Evolutionary conservation across 257 asterid species (phyloP).

Genomic region (Schizonepeta tenuifolia): DNA sequence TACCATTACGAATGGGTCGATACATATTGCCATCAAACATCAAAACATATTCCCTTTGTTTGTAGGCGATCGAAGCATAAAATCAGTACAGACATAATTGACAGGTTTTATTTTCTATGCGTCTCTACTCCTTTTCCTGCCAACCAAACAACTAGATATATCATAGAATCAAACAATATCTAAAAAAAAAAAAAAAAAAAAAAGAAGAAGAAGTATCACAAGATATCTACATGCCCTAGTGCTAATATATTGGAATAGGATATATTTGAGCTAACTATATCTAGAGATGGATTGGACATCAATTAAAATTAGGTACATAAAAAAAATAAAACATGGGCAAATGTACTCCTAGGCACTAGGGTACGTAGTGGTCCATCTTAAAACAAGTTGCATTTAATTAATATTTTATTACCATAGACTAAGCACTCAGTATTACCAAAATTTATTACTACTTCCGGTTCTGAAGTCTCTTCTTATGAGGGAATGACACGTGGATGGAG

Average conservation of each 20-base stretch:
- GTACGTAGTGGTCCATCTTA: conserved; percentile 12
- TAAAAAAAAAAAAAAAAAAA: not conserved
- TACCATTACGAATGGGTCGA: not conserved
- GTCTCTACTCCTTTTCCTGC: conserved; percentile 8
- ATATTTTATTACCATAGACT: not conserved
- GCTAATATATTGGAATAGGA: conserved; percentile 21
- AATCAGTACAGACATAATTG: conserved; percentile 27
- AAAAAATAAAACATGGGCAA: conserved; percentile 13
- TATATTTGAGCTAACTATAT: conserved; percentile 22
- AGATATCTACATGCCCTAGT: not conserved
- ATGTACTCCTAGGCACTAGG: not conserved
- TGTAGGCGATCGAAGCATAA: conserved; percentile 29
- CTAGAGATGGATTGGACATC: conserved; percentile 41
- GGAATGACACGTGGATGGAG: too few relatives aligned
- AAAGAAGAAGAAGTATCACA: not conserved
- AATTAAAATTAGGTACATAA: conserved; percentile 41
- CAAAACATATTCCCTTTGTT: conserved; percentile 28
- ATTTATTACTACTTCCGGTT: too few relatives aligned
- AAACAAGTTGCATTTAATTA: not conserved
- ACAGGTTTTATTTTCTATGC: conserved; percentile 20
- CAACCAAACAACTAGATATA: conserved; percentile 21
- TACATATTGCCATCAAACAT: not conserved
- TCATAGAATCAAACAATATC: conserved; percentile 8
- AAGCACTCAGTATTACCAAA: too few relatives aligned
- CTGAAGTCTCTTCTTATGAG: too few relatives aligned